Percentiles rank a stretch among this genome's conserved stretches.
These are phyloP conservation scores for Trichosporon asahii DNA, from an alignment of 1,284 basidiomycete species.

Conservation along the genomic window DNA sequence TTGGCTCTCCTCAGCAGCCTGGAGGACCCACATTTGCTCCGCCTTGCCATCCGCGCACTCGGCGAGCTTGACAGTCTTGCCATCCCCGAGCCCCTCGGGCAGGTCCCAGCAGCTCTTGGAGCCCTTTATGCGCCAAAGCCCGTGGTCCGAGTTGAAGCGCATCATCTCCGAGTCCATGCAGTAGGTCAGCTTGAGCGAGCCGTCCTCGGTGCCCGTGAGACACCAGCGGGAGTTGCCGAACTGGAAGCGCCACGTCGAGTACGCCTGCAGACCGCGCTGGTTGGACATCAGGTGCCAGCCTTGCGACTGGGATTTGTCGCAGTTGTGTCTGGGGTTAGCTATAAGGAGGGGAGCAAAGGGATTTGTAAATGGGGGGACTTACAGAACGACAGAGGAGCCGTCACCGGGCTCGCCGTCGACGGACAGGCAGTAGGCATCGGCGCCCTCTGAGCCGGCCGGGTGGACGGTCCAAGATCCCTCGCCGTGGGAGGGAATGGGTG, in stretches of 20 bases:
- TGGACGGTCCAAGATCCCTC: neutral
- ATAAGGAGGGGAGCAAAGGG: neutral
- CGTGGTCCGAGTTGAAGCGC: constrained; percentile 1
- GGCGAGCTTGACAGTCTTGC: neutral
- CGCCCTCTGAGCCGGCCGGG: neutral
- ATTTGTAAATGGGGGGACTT: neutral
- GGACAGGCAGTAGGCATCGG: neutral
- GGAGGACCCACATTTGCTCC: neutral
- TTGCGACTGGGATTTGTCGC: neutral
- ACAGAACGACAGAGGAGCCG: neutral
- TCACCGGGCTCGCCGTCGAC: neutral
- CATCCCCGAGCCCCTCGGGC: neutral
- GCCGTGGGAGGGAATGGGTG: neutral
- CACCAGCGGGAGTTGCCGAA: neutral
- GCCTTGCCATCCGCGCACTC: neutral
- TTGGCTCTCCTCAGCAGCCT: neutral
- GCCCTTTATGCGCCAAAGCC: neutral
- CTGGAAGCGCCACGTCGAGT: neutral
- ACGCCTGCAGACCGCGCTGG: neutral
- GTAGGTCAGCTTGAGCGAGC: neutral
- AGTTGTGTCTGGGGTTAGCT: neutral
- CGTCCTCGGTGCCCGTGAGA: neutral
- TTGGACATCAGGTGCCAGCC: neutral
- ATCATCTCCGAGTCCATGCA: neutral
- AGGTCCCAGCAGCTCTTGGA: neutral